Conservation (phyloP, 345 rosid genomes). For the Populus pruinosa region DNA sequence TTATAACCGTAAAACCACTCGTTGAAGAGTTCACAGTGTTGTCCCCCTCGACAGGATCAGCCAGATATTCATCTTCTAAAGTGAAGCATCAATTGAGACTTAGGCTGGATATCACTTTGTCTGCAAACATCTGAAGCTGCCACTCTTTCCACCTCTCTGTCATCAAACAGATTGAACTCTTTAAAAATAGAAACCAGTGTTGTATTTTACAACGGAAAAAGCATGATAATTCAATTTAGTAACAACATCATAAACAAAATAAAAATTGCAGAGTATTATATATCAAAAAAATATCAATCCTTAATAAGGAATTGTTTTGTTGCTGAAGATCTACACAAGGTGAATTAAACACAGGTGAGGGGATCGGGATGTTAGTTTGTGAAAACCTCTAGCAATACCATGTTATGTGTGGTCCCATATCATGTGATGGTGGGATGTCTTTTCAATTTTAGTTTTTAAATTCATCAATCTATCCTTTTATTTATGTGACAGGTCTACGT, state of each 20-base stretch:
- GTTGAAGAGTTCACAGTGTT: neutral
- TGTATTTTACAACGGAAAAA: neutral
- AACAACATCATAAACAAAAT: neutral
- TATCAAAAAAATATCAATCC: constrained; percentile 16
- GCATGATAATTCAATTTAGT: neutral
- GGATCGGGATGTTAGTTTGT: constrained; percentile 20
- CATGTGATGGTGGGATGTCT: too few relatives aligned
- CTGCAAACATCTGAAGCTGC: constrained; percentile 11
- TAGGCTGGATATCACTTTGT: neutral
- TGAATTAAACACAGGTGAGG: constrained; percentile 29
- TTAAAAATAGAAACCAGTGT: neutral
- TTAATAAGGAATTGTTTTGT: constrained; percentile 10
- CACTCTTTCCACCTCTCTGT: constrained; percentile 21
- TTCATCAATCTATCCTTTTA: too few relatives aligned
- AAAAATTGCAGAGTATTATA: neutral
- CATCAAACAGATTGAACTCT: constrained; percentile 4
- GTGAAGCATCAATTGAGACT: constrained; percentile 2
- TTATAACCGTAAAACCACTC: neutral
- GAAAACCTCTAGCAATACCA: constrained; percentile 12
- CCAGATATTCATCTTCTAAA: constrained; percentile 20
- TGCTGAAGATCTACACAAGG: constrained; percentile 23
- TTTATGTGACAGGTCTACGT: too few relatives aligned
- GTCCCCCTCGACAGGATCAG: constrained; percentile 21
- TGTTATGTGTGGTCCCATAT: too few relatives aligned
- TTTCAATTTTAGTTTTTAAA: too few relatives aligned